Conservation (phyloP, 768 basidiomycete species). For the Suillus discolor region DNA sequence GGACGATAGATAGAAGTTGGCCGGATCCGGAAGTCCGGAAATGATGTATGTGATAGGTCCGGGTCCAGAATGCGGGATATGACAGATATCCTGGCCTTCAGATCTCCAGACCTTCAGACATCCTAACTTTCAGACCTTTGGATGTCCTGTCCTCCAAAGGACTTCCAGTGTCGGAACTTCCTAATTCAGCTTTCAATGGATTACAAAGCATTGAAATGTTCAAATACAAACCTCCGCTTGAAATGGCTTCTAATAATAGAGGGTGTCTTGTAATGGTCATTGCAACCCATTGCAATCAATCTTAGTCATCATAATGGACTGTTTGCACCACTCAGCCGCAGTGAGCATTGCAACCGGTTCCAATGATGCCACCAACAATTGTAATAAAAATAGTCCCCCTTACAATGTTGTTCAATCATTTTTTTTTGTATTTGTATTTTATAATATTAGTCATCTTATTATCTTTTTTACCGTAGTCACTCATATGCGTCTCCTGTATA, state of each 20-base stretch:
- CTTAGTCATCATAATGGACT: background rate
- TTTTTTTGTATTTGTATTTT: no score
- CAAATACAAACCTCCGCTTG: background rate
- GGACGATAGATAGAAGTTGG: no score
- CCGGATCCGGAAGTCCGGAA: no score
- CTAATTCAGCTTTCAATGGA: background rate
- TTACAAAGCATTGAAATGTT: background rate
- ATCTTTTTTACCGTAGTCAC: no score
- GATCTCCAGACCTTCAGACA: no score
- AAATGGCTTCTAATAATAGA: background rate
- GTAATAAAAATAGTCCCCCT: background rate
- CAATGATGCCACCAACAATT: background rate
- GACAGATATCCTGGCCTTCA: no score
- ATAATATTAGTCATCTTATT: no score
- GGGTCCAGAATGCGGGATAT: no score
- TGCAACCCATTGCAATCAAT: background rate
- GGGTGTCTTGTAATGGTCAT: background rate
- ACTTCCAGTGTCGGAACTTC: background rate
- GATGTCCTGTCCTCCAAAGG: no score
- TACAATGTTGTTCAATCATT: background rate
- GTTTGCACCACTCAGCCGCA: background rate
- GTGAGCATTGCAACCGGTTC: background rate
- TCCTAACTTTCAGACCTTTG: no score
- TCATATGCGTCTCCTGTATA: no score
- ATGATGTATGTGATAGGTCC: no score